Evolutionary conservation across 768 basidiomycete genomes (phyloP), one percentile per base, ranked within the genome.

Genomic region (Termitomyces sp.): DNA sequence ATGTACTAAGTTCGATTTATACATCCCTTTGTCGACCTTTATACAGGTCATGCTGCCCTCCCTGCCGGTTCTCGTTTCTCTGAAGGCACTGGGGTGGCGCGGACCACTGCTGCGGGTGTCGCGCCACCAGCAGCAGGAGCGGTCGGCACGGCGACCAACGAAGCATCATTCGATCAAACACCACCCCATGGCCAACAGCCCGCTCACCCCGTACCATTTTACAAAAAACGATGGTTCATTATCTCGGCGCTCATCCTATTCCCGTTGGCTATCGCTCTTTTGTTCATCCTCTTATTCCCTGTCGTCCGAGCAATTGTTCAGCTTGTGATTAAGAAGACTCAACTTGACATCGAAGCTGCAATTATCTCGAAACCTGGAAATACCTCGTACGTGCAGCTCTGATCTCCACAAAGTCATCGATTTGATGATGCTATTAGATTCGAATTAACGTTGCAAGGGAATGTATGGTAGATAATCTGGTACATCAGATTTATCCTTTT

Each of bases 261-360:
- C 18, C 77, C 80, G 5, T 64, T 89, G 16, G 82, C 74, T 36
- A 87, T 90, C 53, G 84, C 78, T 16, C 67, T 89, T 37, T 69
- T 89, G 20, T 90, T 89, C 70, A 81, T 89, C 59, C 47, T 89
- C 12, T 69, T 90, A 24, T 89, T 82, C 68, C 88, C 88, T 6
- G 84, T 89, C 55, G 75, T 89, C 56, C 79, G 72, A 50, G 87
- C 87, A 45, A 86, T 89, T 61, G 78, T 82, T 20, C 86, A 87
- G 61, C 76, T 84, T 42, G 81, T 89, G 40, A 79, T 89, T 16
- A 82, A 87, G 56, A 74, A 76, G 37, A 71, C 81, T 34, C 76
- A 75, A 22, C 72, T 90, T 34, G 75, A 84, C 55, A 74, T 90
- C 44, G 73, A 84, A 27, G 67, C 66, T 27, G 85, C 82, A 8